phyloP scores from a whole-genome alignment of 106 monocot genomes.

The Allium fistulosum region DNA sequence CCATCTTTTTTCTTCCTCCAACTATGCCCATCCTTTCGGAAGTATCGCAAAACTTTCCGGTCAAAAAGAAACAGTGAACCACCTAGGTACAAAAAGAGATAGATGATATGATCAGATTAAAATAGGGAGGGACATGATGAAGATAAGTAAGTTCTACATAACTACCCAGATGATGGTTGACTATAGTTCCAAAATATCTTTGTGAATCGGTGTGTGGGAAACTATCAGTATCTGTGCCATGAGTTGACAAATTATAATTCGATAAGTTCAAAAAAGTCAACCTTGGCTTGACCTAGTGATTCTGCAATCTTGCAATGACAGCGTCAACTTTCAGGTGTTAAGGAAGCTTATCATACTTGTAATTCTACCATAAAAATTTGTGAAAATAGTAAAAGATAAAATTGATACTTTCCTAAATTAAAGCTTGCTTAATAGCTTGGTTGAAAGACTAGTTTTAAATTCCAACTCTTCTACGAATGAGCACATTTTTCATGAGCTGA shows the following conservation, averaged over 20 bases:
- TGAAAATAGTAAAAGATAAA: no score
- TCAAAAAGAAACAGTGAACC: conserved; percentile 72
- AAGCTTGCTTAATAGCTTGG: no score
- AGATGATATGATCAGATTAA: background rate
- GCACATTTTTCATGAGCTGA: no score
- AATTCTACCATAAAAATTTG: conserved; percentile 1
- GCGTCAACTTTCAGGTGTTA: no score
- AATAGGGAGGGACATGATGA: background rate
- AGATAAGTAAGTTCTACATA: background rate
- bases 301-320: no score
- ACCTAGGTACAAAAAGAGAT: conserved; percentile 12
- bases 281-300: no score
- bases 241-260: background rate
- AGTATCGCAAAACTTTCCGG: conserved; percentile 82
- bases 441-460: no score
- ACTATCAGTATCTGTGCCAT: background rate
- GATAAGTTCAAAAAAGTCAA: background rate
- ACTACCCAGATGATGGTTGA: background rate
- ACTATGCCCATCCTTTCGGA: conserved; percentile 91
- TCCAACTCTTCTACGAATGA: no score
- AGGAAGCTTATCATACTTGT: background rate
- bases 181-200: background rate
- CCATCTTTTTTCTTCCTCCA: conserved; percentile 99
- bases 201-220: background rate
- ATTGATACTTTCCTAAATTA: no score